Conservation (phyloP, 2,329 filamentous ascomycete species). For the Fusarium nematophilum region DNA sequence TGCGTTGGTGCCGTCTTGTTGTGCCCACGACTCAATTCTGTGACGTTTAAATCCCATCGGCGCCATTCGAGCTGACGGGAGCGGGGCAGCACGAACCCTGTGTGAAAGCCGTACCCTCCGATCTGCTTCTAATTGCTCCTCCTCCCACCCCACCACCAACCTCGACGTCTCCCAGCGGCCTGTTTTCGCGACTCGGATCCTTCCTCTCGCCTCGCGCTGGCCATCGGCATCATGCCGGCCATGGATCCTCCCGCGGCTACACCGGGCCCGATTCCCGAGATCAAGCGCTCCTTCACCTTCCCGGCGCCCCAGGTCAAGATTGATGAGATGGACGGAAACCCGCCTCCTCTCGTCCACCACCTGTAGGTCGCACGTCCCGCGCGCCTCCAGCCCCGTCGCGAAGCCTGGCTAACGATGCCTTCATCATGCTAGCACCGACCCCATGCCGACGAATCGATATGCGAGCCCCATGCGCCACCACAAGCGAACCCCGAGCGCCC, state of each 20-base stretch:
- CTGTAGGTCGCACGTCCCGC: constrained; percentile 53
- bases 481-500: constrained; percentile 66
- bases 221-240: too few species aligned
- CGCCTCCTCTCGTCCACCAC: constrained; percentile 51
- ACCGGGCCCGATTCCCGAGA: constrained; percentile 26
- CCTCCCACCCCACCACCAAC: too few species aligned
- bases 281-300: constrained; percentile 39
- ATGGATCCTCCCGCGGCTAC: constrained; percentile 41
- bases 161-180: too few species aligned
- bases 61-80: too few species aligned
- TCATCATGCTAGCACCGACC: constrained; percentile 55
- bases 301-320: constrained; percentile 47
- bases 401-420: constrained; percentile 8
- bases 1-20: too few species aligned
- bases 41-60: too few species aligned
- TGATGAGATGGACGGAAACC: constrained; percentile 44
- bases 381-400: not conserved
- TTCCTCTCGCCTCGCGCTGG: too few species aligned
- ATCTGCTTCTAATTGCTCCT: too few species aligned
- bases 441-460: constrained; percentile 53
- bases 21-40: too few species aligned
- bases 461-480: constrained; percentile 69
- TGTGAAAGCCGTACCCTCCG: too few species aligned
- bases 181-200: too few species aligned
- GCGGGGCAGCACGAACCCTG: too few species aligned